Percentiles rank a stretch among this genome's conserved stretches.
Evolutionary conservation across 305 asterid genomes (phyloP).

Genomic region (Caryopteris hybrid): DNA sequence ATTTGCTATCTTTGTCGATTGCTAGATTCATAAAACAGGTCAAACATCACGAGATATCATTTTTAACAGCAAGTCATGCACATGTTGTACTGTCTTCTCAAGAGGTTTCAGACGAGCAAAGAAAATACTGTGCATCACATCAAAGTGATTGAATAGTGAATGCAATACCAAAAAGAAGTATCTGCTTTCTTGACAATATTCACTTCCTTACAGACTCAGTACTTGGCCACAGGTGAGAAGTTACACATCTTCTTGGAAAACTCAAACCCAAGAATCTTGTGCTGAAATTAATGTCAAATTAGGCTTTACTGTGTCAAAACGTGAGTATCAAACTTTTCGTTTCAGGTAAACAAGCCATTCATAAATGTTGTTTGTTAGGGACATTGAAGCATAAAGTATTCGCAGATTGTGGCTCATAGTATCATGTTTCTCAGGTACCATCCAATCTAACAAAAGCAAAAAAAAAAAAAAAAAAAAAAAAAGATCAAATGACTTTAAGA

Average conservation of each 20-base stretch:
- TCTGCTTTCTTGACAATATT: conserved; percentile 2
- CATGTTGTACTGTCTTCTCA: neutral
- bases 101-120: neutral
- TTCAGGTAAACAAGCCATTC: conserved; percentile 17
- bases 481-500: conserved; percentile 8
- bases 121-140: neutral
- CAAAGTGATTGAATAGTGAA: conserved; percentile 4
- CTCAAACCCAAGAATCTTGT: neutral
- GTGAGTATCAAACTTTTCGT: neutral
- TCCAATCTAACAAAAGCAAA: conserved; percentile 24
- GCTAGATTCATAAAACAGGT: neutral
- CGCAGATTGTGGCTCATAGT: conserved; percentile 16
- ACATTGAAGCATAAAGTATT: conserved; percentile 18
- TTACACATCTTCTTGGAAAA: conserved; percentile 17
- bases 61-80: neutral
- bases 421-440: conserved; percentile 18
- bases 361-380: conserved; percentile 9
- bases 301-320: conserved; percentile 3
- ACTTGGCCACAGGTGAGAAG: conserved; percentile 16
- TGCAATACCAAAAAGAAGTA: neutral
- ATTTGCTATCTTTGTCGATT: neutral
- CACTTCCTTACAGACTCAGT: conserved; percentile 9
- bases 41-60: neutral
- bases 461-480: conserved; percentile 7
- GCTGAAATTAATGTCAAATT: conserved; percentile 10